A percentile compares a stretch with the other conserved stretches of the same genome.
phyloP scores from a whole-genome alignment of 1,284 basidiomycete genomes.

The Puccinia triticina region DNA sequence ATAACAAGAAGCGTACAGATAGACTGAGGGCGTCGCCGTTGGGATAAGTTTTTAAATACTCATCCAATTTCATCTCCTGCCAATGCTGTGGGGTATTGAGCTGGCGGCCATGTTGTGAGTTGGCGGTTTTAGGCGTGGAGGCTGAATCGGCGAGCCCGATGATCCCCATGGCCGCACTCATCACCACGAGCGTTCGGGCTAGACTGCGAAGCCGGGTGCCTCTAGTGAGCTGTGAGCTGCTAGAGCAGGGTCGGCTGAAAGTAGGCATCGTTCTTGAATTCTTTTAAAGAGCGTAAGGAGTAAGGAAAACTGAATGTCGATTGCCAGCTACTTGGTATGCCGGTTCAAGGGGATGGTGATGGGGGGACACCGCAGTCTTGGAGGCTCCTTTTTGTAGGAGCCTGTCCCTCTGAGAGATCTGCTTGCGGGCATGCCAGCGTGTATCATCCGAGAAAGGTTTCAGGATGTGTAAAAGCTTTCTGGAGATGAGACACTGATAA shows the following conservation, averaged over 20 bases:
- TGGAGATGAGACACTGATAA: not conserved
- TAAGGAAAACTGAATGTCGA: not conserved
- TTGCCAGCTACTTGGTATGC: not conserved
- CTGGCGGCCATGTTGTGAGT: not conserved
- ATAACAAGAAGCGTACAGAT: slow-evolving; percentile 16
- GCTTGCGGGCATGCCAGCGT: not conserved
- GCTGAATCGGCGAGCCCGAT: slow-evolving; percentile 8
- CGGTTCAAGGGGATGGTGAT: not conserved
- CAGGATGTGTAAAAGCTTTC: slow-evolving; percentile 1
- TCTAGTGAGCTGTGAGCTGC: not conserved
- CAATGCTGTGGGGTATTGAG: slow-evolving; percentile 33
- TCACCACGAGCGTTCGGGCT: not conserved
- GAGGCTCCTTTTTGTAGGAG: not conserved
- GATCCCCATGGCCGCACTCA: slow-evolving; percentile 13
- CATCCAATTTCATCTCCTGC: slow-evolving; percentile 40
- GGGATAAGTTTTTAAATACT: slow-evolving; percentile 46
- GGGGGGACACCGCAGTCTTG: no score
- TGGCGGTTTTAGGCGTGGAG: not conserved
- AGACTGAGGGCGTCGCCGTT: slow-evolving; percentile 44
- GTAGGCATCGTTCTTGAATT: not conserved
- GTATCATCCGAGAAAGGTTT: not conserved
- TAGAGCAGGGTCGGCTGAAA: not conserved
- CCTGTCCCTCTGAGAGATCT: not conserved
- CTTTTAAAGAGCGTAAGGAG: not conserved
- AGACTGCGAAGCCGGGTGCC: not conserved